Conservation (phyloP, 192 early-diverging fungal genomes). For the Backusella macrospora region DNA sequence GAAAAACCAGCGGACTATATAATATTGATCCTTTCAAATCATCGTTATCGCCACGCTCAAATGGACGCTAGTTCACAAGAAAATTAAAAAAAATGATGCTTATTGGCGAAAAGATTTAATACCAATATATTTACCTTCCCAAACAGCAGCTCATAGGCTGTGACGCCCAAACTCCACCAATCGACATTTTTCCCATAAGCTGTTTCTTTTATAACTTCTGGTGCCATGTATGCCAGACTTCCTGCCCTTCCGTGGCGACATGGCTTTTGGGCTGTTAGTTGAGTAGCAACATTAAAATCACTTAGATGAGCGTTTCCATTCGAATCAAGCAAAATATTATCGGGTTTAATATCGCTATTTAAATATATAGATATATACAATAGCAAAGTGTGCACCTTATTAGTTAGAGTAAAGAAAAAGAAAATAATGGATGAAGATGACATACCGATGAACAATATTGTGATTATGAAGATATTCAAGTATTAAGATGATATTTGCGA, state of each 20-base stretch:
- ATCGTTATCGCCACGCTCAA: conserved; percentile 80
- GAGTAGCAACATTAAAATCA: conserved; percentile 87
- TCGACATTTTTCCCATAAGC: conserved; percentile 56
- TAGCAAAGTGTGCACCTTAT: background rate
- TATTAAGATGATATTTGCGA: conserved; percentile 67
- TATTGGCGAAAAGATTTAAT: conserved; percentile 42
- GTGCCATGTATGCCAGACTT: conserved; percentile 88
- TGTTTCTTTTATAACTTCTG: conserved; percentile 66
- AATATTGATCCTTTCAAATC: conserved; percentile 71
- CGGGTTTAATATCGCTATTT: conserved; percentile 78
- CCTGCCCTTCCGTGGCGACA: conserved; percentile 70
- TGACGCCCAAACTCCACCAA: conserved; percentile 84
- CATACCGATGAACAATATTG: conserved; percentile 68
- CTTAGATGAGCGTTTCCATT: conserved; percentile 80
- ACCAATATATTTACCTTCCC: conserved; percentile 62
- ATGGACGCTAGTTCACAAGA: conserved; percentile 67
- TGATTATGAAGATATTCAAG: conserved; percentile 70
- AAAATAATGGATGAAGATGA: background rate
- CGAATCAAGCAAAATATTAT: conserved; percentile 80
- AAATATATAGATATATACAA: conserved; percentile 8
- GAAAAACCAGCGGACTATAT: conserved; percentile 62
- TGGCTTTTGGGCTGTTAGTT: conserved; percentile 64
- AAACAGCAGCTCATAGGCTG: conserved; percentile 74
- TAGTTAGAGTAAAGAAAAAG: background rate
- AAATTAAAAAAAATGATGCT: background rate